Base-by-base conservation (phyloP, 176 grass and related monocot species). In the Musa acuminata region DNA sequence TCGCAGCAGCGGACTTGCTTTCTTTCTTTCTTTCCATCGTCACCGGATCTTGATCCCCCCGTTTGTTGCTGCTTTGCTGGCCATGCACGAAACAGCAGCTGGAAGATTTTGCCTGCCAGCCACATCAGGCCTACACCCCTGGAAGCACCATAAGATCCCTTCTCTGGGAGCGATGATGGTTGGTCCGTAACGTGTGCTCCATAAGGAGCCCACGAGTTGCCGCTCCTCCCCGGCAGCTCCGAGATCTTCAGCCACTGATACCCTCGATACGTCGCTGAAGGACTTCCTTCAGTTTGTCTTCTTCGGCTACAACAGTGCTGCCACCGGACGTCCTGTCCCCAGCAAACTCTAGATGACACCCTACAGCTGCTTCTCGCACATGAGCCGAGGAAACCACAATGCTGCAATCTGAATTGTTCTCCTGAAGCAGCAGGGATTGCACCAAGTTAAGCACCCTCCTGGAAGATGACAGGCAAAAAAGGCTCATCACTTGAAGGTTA, bases 371-470 rank as follows among this genome's bases (percentile, higher is more conserved):
- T 77, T 96, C 92, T 78, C 92, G 79, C 81, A 96, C 92, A n/a
- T n/a, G 71, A 96, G 80, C 50, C 51, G 81, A 17, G 88, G 86
- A 35, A 96, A 96, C 16, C 92, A 91, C 83, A 8, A 89, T 86
- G 0, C 52, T 74, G 62, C 88, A 91, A 79, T 91, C 92, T 21
- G 84, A 81, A 76, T 79, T 81, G 80, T 75, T 89, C 82, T 96
- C 89, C 3, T 79, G 84, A 29, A 91, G 79, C 35, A 43, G 35
- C n/a, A 91, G 67, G 78, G 89, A 91, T 14, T 88, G 73, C 60
- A 84, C 87, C 78, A 91, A 78, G 53, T 82, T 96, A 52, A 92
- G 70, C 35, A 89, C 92, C 82, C 91, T 96, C 86, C 92, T 96
- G 89, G 14, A 81, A 16, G 10, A 79, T 43, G 43, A 10, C 48